phyloP scores from a whole-genome alignment of 1,284 basidiomycete species.

The Pseudozyma thailandica region DNA sequence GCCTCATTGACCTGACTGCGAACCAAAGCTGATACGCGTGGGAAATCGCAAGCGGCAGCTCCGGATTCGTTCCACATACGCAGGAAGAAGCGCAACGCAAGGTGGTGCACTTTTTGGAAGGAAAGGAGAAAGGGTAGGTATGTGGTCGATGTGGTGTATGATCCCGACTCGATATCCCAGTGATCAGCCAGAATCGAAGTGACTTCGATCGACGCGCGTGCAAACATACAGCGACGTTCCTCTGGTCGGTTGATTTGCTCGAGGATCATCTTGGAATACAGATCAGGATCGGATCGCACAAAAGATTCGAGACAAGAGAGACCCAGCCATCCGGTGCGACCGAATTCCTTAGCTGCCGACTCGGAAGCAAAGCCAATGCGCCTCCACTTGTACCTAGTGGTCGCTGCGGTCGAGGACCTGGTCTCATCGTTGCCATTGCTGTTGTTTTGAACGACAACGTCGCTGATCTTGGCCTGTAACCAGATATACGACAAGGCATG shows the following conservation, averaged over 20 bases:
- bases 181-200: constrained; percentile 73
- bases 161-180: constrained; percentile 52
- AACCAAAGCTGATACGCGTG: constrained; percentile 81
- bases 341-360: constrained; percentile 82
- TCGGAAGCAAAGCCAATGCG: constrained; percentile 83
- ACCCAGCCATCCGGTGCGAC: constrained; percentile 77
- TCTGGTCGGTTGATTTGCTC: constrained; percentile 84
- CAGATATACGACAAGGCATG: constrained; percentile 61
- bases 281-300: constrained; percentile 77
- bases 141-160: constrained; percentile 81
- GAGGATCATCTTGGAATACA: constrained; percentile 85
- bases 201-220: constrained; percentile 84
- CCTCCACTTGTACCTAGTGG: constrained; percentile 75
- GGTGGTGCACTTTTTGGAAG: constrained; percentile 80
- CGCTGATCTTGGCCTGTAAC: constrained; percentile 58
- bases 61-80: constrained; percentile 95
- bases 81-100: constrained; percentile 87
- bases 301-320: constrained; percentile 80
- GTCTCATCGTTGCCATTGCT: constrained; percentile 70
- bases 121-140: constrained; percentile 92
- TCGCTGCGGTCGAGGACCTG: constrained; percentile 68
- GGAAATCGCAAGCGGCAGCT: constrained; percentile 76
- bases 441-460: constrained; percentile 73
- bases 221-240: constrained; percentile 85
- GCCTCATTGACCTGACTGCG: constrained; percentile 76